phyloP scores from a whole-genome alignment of 2,329 filamentous ascomycete genomes.

The Triangularia verruculosa region DNA sequence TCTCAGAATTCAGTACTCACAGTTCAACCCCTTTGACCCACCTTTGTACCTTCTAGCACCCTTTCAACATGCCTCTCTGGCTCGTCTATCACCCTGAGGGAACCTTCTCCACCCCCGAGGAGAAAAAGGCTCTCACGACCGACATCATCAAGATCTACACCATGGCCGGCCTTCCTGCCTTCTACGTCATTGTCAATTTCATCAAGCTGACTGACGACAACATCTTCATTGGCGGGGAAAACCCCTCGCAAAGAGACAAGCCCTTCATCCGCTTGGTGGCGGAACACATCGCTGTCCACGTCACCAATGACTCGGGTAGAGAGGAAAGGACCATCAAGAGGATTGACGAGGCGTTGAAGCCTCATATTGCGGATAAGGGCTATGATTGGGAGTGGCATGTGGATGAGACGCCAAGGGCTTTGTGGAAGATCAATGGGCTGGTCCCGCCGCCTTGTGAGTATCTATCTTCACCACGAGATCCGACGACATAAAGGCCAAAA shows the following conservation, averaged over 20 bases:
- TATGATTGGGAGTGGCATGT: constrained; percentile 45
- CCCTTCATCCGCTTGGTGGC: constrained; percentile 22
- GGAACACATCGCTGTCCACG: constrained; percentile 22
- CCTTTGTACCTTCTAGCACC: background rate
- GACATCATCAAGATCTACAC: constrained; percentile 23
- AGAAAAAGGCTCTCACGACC: constrained; percentile 16
- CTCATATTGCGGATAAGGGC: constrained; percentile 39
- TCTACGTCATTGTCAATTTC: constrained; percentile 25
- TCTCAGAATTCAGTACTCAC: no score
- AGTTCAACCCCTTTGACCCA: background rate
- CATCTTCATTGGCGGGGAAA: constrained; percentile 21
- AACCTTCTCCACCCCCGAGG: constrained; percentile 17
- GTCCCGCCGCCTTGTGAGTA: constrained; percentile 21
- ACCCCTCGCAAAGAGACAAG: background rate
- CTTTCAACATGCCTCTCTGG: constrained; percentile 24
- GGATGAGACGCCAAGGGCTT: constrained; percentile 39
- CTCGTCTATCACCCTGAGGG: constrained; percentile 22
- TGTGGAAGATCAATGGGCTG: constrained; percentile 44
- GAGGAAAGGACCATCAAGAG: background rate
- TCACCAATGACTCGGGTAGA: background rate
- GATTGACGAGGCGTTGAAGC: constrained; percentile 37
- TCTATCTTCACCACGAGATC: background rate
- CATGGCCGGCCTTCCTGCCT: constrained; percentile 18
- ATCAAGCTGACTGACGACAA: constrained; percentile 9
- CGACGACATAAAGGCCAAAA: background rate